A percentile compares a stretch with the other conserved stretches of the same genome.
Conservation (phyloP, 345 rosid species). For the Cardamine occulta region DNA sequence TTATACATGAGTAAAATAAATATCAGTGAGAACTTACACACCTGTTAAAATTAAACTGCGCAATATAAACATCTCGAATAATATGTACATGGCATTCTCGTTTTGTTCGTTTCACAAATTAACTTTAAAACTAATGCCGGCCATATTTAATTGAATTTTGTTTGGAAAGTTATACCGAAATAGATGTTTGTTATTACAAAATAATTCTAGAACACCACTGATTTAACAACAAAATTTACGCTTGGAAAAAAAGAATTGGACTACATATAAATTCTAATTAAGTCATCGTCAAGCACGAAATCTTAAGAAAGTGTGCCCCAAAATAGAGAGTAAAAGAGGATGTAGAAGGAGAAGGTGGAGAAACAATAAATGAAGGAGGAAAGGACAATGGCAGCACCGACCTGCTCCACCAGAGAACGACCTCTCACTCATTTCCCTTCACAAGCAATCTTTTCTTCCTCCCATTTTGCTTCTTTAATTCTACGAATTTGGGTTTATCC, state of each 20-base stretch:
- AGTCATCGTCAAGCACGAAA: constrained; percentile 9
- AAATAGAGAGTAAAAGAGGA: neutral
- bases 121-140: neutral
- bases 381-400: constrained; percentile 49
- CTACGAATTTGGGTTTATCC: neutral
- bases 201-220: neutral
- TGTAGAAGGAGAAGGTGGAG: constrained; percentile 28
- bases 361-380: constrained; percentile 41
- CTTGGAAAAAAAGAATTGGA: neutral
- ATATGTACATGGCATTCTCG: neutral
- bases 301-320: neutral
- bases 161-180: neutral
- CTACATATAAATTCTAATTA: neutral
- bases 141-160: neutral
- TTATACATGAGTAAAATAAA: neutral
- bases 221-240: neutral
- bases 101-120: neutral
- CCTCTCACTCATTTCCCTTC: constrained; percentile 40
- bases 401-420: constrained; percentile 46
- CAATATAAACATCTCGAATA: neutral
- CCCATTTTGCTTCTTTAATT: constrained; percentile 10
- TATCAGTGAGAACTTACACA: neutral
- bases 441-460: constrained; percentile 27
- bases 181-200: neutral
- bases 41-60: neutral